Percentiles rank a stretch among this genome's conserved stretches.
Conservation (phyloP, 805 yeast species). For the Kluyveromyces nonfermentans region DNA sequence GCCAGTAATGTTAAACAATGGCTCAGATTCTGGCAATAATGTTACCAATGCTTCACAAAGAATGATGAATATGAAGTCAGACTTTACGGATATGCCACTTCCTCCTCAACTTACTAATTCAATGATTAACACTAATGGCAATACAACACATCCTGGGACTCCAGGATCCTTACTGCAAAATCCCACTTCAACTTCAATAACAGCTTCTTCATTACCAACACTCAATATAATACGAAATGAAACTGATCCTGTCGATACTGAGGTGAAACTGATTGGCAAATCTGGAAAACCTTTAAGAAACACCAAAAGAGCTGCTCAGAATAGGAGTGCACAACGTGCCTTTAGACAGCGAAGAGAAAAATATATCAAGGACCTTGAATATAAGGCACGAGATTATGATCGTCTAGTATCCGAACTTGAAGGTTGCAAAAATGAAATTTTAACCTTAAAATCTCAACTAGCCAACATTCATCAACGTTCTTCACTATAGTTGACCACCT, state of each 20-base stretch:
- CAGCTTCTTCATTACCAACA: constrained; percentile 1
- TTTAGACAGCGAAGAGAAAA: constrained; percentile 78
- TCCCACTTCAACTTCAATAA: background rate
- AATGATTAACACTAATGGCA: background rate
- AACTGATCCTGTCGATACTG: constrained; percentile 14
- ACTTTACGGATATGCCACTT: constrained; percentile 1
- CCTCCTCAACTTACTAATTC: background rate
- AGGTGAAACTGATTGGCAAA: constrained; percentile 19
- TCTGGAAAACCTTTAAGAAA: constrained; percentile 27
- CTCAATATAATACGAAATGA: constrained; percentile 4
- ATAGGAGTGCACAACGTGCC: constrained; percentile 86
- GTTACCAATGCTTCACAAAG: constrained; percentile 1
- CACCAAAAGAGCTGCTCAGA: constrained; percentile 85
- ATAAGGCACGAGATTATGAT: constrained; percentile 53
- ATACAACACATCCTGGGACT: background rate
- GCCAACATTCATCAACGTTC: constrained; percentile 6
- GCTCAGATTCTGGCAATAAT: background rate
- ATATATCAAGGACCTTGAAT: constrained; percentile 71
- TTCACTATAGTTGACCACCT: background rate
- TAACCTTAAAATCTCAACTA: constrained; percentile 6
- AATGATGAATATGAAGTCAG: constrained; percentile 2
- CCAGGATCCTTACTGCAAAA: constrained; percentile 1
- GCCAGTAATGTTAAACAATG: constrained; percentile 3
- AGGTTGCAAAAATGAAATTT: constrained; percentile 58
- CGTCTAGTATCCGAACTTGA: constrained; percentile 56